phyloP scores from a whole-genome alignment of 2,329 filamentous ascomycete genomes.

The Penicillium sp. region DNA sequence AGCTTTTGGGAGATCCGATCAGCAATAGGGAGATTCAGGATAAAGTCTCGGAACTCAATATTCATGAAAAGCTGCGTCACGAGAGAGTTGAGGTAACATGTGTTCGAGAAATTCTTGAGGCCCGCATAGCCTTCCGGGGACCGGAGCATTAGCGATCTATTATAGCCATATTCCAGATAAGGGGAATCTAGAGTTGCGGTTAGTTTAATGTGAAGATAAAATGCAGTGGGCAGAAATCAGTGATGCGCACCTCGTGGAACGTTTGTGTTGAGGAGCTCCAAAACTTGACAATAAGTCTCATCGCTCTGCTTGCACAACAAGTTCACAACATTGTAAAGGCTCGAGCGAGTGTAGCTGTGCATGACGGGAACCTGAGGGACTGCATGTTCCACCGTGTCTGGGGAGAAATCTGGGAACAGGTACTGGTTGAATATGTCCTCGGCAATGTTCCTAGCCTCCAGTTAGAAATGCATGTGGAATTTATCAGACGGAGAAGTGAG shows the following conservation, averaged over 20 bases:
- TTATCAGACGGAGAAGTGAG: not conserved
- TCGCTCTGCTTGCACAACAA: conserved; percentile 53
- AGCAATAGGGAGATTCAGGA: conserved; percentile 63
- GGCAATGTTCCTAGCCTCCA: conserved; percentile 42
- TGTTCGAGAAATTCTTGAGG: conserved; percentile 88
- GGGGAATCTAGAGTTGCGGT: not conserved
- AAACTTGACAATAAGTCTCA: conserved; percentile 51
- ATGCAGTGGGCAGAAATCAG: not conserved
- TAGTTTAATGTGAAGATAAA: not conserved
- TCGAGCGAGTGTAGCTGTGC: conserved; percentile 56
- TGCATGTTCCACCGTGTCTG: conserved; percentile 29
- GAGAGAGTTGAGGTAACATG: conserved; percentile 94
- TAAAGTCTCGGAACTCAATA: conserved; percentile 77
- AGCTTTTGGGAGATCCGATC: conserved; percentile 63
- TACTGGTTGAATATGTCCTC: conserved; percentile 61
- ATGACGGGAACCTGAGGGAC: conserved; percentile 51
- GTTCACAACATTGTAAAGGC: conserved; percentile 62
- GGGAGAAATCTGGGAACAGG: conserved; percentile 61
- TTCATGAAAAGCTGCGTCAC: conserved; percentile 98
- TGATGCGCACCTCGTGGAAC: conserved; percentile 49
- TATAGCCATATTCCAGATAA: conserved; percentile 62
- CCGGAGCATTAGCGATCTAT: conserved; percentile 67
- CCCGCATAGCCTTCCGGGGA: conserved; percentile 81
- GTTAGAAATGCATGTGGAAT: not conserved
- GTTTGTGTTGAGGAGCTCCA: conserved; percentile 54